These are phyloP conservation scores for Sphaerosporella brunnea DNA, from an alignment of 495 filamentous ascomycete species.

Conservation along the genomic window DNA sequence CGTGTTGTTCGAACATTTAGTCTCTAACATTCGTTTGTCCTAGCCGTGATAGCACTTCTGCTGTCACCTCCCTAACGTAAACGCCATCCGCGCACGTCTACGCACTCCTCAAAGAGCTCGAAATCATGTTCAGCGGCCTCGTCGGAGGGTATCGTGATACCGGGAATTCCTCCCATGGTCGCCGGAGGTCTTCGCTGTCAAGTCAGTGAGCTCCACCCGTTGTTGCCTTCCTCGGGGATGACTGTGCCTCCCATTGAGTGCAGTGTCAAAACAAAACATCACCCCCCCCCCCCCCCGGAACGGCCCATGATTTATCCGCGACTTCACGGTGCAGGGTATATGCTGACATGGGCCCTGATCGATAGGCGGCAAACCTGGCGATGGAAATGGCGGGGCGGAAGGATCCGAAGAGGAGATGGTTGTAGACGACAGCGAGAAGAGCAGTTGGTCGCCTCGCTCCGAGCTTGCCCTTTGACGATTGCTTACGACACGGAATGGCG, in stretches of 20 bases:
- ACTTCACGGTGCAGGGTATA: slow-evolving; percentile 3
- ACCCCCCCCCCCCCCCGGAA: no score
- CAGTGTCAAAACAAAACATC: no score
- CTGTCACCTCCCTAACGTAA: no score
- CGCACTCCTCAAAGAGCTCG: not conserved
- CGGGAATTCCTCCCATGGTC: slow-evolving; percentile 14
- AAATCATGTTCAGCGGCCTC: slow-evolving; percentile 1
- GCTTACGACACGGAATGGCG: no score
- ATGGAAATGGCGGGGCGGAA: slow-evolving; percentile 6
- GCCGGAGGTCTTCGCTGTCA: slow-evolving; percentile 21
- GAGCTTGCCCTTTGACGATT: not conserved
- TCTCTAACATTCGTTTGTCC: no score
- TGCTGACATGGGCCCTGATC: not conserved
- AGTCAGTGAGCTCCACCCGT: not conserved
- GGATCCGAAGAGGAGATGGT: slow-evolving; percentile 24
- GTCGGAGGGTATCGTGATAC: slow-evolving; percentile 2
- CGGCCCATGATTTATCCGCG: no score
- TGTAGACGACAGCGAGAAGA: slow-evolving; percentile 26
- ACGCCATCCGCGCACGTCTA: no score
- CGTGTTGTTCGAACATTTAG: no score
- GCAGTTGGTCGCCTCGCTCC: slow-evolving; percentile 12
- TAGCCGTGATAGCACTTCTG: no score
- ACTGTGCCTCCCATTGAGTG: no score
- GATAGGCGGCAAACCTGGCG: slow-evolving; percentile 18
- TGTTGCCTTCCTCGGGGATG: no score